phyloP scores from a whole-genome alignment of 2,329 filamentous ascomycete species.

The Coccinonectria pachysandricola region DNA sequence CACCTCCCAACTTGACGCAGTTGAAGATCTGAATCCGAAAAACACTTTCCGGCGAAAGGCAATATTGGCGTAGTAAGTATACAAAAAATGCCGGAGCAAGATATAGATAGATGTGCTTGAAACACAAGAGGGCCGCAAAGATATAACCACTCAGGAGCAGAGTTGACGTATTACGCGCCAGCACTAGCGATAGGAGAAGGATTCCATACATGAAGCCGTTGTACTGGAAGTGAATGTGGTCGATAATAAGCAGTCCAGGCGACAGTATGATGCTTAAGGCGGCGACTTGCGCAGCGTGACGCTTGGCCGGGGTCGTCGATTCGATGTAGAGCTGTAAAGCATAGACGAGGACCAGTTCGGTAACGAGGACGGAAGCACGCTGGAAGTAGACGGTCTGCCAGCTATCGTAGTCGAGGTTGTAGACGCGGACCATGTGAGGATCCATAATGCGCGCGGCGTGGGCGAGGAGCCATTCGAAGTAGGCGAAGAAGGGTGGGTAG shows the following conservation, averaged over 20 bases:
- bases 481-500: slow-evolving; percentile 96
- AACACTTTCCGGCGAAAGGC: slow-evolving; percentile 65
- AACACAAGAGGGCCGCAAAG: slow-evolving; percentile 77
- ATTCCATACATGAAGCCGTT: slow-evolving; percentile 95
- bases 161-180: slow-evolving; percentile 66
- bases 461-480: slow-evolving; percentile 89
- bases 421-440: slow-evolving; percentile 68
- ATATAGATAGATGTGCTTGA: slow-evolving; percentile 98
- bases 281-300: slow-evolving; percentile 70
- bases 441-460: slow-evolving; percentile 69
- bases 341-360: slow-evolving; percentile 75
- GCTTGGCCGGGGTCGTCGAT: slow-evolving; percentile 53
- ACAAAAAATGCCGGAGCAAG: slow-evolving; percentile 93
- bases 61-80: slow-evolving; percentile 82
- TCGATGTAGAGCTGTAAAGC: slow-evolving; percentile 75
- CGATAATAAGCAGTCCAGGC: slow-evolving; percentile 89
- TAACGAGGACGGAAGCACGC: slow-evolving; percentile 72
- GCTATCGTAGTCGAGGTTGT: slow-evolving; percentile 76
- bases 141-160: slow-evolving; percentile 69
- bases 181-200: slow-evolving; percentile 73
- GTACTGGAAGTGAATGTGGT: slow-evolving; percentile 98
- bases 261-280: slow-evolving; percentile 85
- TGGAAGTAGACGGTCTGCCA: slow-evolving; percentile 96
- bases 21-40: slow-evolving; percentile 70
- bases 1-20: slow-evolving; percentile 68